Percentiles rank a stretch among this genome's conserved stretches.
Evolutionary conservation across 441 rosid genomes (phyloP).

Genomic region (Croton setiger): DNA sequence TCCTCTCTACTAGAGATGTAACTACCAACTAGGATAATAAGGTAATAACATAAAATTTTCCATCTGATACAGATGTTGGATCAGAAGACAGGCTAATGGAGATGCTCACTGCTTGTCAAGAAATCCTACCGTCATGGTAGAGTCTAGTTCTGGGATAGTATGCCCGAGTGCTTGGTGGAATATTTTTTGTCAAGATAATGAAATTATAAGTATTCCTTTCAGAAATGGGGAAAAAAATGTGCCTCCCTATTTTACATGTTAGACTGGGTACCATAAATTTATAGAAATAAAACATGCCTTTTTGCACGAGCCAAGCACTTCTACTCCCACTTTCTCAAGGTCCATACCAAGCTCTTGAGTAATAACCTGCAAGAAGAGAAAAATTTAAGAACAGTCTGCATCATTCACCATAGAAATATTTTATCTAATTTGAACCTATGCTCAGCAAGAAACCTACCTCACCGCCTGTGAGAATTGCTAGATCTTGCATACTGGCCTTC

Average conservation of each 20-base stretch:
- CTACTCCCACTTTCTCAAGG: slow-evolving; percentile 66
- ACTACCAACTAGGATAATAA: background rate
- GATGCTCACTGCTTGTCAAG: too few species aligned
- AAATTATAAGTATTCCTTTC: too few species aligned
- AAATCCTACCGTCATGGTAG: too few species aligned
- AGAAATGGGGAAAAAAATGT: too few species aligned
- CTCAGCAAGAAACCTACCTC: slow-evolving; percentile 36
- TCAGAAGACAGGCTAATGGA: too few species aligned
- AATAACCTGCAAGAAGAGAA: slow-evolving; percentile 46
- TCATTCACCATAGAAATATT: background rate
- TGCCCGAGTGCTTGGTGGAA: too few species aligned
- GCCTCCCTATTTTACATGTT: background rate
- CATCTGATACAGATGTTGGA: too few species aligned
- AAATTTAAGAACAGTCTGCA: background rate
- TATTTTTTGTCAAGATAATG: too few species aligned
- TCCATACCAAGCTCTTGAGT: slow-evolving; percentile 84
- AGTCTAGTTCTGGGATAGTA: too few species aligned
- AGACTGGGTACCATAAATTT: background rate
- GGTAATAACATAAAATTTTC: background rate
- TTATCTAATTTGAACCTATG: background rate
- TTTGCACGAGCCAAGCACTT: slow-evolving; percentile 79
- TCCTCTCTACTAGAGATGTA: background rate
- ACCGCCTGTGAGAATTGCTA: slow-evolving; percentile 76
- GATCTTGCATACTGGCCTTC: slow-evolving; percentile 72
- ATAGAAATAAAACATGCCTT: slow-evolving; percentile 37